A percentile compares a stretch with the other conserved stretches of the same genome.
Conservation (phyloP, 192 early-diverging fungal species). For the Thamnidium elegans region DNA sequence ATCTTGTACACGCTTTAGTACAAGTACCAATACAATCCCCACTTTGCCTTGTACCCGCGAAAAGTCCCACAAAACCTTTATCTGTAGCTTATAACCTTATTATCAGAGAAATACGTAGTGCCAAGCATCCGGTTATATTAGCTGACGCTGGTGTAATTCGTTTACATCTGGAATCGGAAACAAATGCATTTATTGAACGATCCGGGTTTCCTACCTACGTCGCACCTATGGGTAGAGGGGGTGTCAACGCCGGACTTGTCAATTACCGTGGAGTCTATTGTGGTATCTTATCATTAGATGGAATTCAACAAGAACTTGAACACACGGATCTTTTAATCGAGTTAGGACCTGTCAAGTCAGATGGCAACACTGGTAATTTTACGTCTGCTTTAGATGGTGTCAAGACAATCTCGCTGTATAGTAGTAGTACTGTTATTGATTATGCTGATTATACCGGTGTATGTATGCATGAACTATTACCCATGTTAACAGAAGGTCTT, state of each 20-base stretch:
- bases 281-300: slow-evolving; percentile 31
- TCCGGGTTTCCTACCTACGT: slow-evolving; percentile 38
- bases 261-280: slow-evolving; percentile 27
- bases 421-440: slow-evolving; percentile 25
- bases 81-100: no score
- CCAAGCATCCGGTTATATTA: no score
- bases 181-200: slow-evolving; percentile 23
- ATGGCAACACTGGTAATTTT: slow-evolving; percentile 48
- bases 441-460: slow-evolving; percentile 34
- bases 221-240: slow-evolving; percentile 47
- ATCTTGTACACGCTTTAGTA: no score
- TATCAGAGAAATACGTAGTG: no score
- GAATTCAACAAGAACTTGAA: slow-evolving; percentile 30
- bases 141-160: no score
- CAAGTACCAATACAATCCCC: no score
- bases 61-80: no score
- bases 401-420: slow-evolving; percentile 37
- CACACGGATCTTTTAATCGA: slow-evolving; percentile 38
- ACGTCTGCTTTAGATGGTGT: slow-evolving; percentile 26
- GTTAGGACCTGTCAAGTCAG: slow-evolving; percentile 40
- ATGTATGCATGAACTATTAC: not conserved
- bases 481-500: no score
- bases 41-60: no score
- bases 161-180: slow-evolving; percentile 21
- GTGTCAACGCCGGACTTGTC: not conserved